Base-by-base conservation (phyloP, 1,284 basidiomycete species). In the Cystobasidium sp. region DNA sequence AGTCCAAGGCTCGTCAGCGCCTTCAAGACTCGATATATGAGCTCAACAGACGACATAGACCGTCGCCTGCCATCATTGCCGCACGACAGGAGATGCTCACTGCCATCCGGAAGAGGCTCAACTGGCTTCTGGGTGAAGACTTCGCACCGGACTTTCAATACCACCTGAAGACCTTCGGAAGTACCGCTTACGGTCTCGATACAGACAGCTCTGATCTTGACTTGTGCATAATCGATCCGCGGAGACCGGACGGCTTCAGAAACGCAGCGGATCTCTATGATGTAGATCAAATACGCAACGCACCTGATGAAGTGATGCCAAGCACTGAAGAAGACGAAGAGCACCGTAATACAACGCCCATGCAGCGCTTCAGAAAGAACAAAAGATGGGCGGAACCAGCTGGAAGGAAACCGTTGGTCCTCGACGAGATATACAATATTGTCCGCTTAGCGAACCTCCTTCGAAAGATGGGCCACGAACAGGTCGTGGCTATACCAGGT, bases 201-300 rank as follows among this genome's bases (percentile, higher is more conserved):
- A 79, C 77, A 6, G 69, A 75, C n/a, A 55, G 61, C 10, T 77
- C 75, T 14, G 79, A 80, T 53, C 76, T 80, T 39, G 79, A 80
- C 52, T 73, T 80, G 39, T 79, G 78, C 55, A 66, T 80, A 4
- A 71, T 80, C 31, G 79, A 80, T 70, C 77, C 77, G 18, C 22
- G 47, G 14, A 53, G 74, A 22, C 74, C 74, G 5, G 47, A 58
- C 37, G 75, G 76, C n/a, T 66, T 76, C 55, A 44, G 61, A 18
- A 65, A 70, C 53, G 74, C 55, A 6, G 18, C n/a, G 24, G 72
- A 67, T 47, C 43, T 66, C 3, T 63, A 56, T 41, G 66, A 74
- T 6, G 6, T 62, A 20, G 43, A 24, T 16, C 41, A 62, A 24
- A 16, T 47, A 12, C 24, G 3, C n/a, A 49, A 63, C 47, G 61